A percentile compares a stretch with the other conserved stretches of the same genome.
Evolutionary conservation across 73 alveolate species (phyloP).

Genomic region (Breviolum minutum): DNA sequence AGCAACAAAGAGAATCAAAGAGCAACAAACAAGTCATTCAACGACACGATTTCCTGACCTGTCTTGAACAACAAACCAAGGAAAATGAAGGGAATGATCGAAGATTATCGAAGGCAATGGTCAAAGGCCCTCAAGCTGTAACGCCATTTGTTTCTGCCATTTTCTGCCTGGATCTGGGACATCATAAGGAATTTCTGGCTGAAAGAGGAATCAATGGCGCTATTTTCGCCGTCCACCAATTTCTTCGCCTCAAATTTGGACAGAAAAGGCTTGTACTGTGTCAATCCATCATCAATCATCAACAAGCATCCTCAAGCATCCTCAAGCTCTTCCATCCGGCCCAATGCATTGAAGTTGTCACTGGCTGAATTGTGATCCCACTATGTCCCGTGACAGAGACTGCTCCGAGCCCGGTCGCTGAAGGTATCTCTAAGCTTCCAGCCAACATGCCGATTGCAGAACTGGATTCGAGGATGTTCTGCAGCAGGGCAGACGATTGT

Average conservation of each 20-base stretch:
- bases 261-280: background rate
- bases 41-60: too few relatives aligned
- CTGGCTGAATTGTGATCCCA: too few relatives aligned
- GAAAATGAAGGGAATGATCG: too few relatives aligned
- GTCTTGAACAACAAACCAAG: too few relatives aligned
- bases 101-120: too few relatives aligned
- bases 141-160: background rate
- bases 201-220: constrained; percentile 35
- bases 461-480: constrained; percentile 47
- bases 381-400: too few relatives aligned
- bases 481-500: background rate
- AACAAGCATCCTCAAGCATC: background rate
- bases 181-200: constrained; percentile 75
- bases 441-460: constrained; percentile 45
- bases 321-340: background rate
- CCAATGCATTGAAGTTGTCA: background rate
- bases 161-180: constrained; percentile 74
- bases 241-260: background rate
- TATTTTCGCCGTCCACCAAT: constrained; percentile 41
- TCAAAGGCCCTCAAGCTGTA: too few relatives aligned
- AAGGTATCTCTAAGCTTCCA: background rate
- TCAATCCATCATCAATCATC: background rate
- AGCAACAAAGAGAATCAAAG: too few relatives aligned
- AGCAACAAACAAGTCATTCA: too few relatives aligned
- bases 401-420: too few relatives aligned